These are phyloP conservation scores for Clonostachys sp. DNA, from an alignment of 2,329 filamentous ascomycete species.

Conservation along the genomic window DNA sequence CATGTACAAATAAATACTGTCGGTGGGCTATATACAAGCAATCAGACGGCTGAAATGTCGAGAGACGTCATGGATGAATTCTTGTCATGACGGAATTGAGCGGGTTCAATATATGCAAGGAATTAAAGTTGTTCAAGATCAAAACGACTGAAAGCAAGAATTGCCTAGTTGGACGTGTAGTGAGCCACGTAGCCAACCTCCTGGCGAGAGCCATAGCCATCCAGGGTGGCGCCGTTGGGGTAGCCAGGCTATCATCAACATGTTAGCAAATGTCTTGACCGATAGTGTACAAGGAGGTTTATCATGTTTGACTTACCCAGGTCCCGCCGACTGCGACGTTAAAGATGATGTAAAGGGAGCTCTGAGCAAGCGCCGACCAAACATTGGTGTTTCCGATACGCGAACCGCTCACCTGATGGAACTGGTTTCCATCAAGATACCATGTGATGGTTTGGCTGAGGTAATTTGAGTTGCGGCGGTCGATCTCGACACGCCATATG, in stretches of 20 bases:
- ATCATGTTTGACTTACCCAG: conserved; percentile 28
- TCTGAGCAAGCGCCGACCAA: conserved; percentile 42
- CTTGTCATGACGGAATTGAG: too few species aligned
- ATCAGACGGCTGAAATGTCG: too few species aligned
- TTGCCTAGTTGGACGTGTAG: conserved; percentile 9
- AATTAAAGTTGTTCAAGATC: too few species aligned
- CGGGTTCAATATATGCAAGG: too few species aligned
- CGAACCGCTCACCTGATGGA: conserved; percentile 32
- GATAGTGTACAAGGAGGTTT: not conserved
- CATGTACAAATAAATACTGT: too few species aligned
- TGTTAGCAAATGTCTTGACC: not conserved
- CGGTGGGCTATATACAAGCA: too few species aligned
- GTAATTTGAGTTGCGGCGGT: conserved; percentile 38
- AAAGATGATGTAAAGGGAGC: conserved; percentile 41
- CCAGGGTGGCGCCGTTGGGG: conserved; percentile 34
- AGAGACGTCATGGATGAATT: too few species aligned
- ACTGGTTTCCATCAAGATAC: conserved; percentile 34
- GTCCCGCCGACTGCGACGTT: conserved; percentile 48
- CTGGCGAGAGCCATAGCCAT: conserved; percentile 37
- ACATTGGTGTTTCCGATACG: conserved; percentile 33
- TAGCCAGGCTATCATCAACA: conserved; percentile 30
- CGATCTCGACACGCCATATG: conserved; percentile 39
- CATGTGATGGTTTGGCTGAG: conserved; percentile 39
- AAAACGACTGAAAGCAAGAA: too few species aligned
- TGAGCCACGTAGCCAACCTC: conserved; percentile 42